Base-by-base conservation (phyloP, 352 stramenopile genomes). In the Phytophthora podocarpi region DNA sequence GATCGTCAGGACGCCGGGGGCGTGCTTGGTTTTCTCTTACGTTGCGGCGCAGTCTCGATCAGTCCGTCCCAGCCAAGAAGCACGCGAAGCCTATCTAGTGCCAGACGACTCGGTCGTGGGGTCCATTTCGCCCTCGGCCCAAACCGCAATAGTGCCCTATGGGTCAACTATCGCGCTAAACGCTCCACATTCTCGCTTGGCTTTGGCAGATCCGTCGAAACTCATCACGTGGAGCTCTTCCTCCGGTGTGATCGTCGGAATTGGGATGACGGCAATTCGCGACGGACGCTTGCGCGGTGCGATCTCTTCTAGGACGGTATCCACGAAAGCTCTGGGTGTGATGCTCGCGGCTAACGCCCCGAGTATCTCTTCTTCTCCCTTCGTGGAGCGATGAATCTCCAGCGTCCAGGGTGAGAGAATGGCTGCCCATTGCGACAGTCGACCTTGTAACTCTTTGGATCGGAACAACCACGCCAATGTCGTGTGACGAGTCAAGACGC, bases 121-220 rank as follows among this genome's bases (percentile, higher is more conserved):
- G n/a, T n/a, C n/a, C n/a, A n/a, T n/a, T n/a, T n/a, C n/a, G n/a
- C n/a, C n/a, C n/a, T n/a, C n/a, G n/a, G n/a, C n/a, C n/a, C n/a
- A n/a, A n/a, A n/a, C n/a, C n/a, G n/a, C n/a, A n/a, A n/a, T n/a
- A n/a, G n/a, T n/a, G n/a, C n/a, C n/a, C n/a, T n/a, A n/a, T n/a
- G n/a, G n/a, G n/a, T n/a, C n/a, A n/a, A n/a, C n/a, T n/a, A n/a
- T n/a, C n/a, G n/a, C n/a, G n/a, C n/a, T n/a, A n/a, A n/a, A n/a
- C n/a, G n/a, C n/a, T n/a, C n/a, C n/a, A n/a, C n/a, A n/a, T n/a
- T n/a, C n/a, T n/a, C n/a, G n/a, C n/a, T n/a, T n/a, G n/a, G n/a
- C n/a, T n/a, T n/a, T n/a, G n/a, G n/a, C n/a, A n/a, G 59, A 74
- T 35, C 54, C 65, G 18, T 67, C 49, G 21, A 74, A 74, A 10